Percentiles rank a stretch among this genome's conserved stretches.
Conservation (phyloP, 345 rosid genomes). For the Linum lewisii region DNA sequence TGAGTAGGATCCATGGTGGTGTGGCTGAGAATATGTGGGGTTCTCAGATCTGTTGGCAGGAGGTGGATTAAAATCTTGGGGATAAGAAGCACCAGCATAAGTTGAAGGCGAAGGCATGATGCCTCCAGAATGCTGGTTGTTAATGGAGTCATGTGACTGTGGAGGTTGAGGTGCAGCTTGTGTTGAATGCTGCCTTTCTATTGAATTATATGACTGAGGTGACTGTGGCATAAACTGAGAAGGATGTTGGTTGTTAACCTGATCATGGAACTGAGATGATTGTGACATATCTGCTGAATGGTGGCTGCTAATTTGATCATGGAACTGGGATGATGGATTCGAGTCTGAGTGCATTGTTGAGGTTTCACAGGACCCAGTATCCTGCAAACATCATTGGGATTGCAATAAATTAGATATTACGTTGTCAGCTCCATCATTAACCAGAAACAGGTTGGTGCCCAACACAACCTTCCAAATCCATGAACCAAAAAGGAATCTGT, state of each 20-base stretch:
- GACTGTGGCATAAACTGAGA: conserved; percentile 30
- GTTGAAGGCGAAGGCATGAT: conserved; percentile 31
- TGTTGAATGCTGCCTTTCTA: conserved; percentile 28
- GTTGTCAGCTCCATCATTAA: neutral
- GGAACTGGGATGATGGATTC: conserved; percentile 36
- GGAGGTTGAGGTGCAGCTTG: conserved; percentile 23
- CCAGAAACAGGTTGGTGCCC: neutral
- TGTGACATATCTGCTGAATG: conserved; percentile 34
- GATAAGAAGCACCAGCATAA: conserved; percentile 28
- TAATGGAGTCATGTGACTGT: conserved; percentile 14
- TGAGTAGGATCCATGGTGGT: conserved; percentile 42
- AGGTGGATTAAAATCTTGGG: conserved; percentile 50
- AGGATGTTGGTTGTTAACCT: conserved; percentile 32
- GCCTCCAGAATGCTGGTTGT: conserved; percentile 9
- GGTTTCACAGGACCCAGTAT: conserved; percentile 34
- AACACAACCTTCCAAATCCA: neutral
- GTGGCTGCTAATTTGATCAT: conserved; percentile 29
- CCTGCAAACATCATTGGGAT: conserved; percentile 37
- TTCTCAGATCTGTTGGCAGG: conserved; percentile 32
- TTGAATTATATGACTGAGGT: conserved; percentile 34
- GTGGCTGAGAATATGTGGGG: conserved; percentile 42
- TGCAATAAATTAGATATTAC: conserved; percentile 11
- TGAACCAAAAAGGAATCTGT: neutral
- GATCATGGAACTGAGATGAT: conserved; percentile 40
- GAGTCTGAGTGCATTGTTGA: conserved; percentile 34